Conservation (phyloP, 306 rosid genomes). For the Pyrus betulifolia region DNA sequence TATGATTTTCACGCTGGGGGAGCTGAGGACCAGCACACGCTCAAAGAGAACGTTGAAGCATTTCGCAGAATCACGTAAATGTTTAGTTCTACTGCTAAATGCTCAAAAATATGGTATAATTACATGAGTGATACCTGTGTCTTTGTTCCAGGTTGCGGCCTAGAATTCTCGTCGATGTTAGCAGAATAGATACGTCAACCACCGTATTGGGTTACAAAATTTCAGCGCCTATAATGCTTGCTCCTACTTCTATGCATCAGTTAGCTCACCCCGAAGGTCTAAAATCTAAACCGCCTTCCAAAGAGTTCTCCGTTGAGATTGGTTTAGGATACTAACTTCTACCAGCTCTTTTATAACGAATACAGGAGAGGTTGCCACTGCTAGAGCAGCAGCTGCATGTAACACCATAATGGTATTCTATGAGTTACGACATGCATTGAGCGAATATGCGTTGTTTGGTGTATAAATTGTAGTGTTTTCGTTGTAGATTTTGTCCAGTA, state of each 20-base stretch:
- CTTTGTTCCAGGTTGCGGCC: conserved; percentile 45
- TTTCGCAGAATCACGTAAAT: conserved; percentile 46
- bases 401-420: conserved; percentile 58
- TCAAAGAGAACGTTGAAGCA: conserved; percentile 50
- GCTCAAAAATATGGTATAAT: neutral
- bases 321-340: neutral
- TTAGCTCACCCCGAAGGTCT: conserved; percentile 59
- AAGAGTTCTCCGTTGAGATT: conserved; percentile 1
- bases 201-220: conserved; percentile 42
- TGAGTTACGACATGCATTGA: neutral
- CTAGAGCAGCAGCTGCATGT: conserved; percentile 64
- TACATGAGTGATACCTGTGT: neutral
- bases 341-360: neutral
- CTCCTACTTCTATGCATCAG: conserved; percentile 47
- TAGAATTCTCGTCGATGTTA: conserved; percentile 61
- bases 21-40: conserved; percentile 54
- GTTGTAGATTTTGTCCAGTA: conserved; percentile 36
- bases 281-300: neutral
- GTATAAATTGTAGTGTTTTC: neutral
- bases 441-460: neutral
- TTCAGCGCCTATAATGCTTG: conserved; percentile 52
- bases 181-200: conserved; percentile 51
- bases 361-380: conserved; percentile 67
- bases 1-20: conserved; percentile 56
- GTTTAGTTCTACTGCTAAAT: neutral